Base-by-base conservation (phyloP, 2,329 filamentous ascomycete genomes). In the Aspergillus awamori region DNA sequence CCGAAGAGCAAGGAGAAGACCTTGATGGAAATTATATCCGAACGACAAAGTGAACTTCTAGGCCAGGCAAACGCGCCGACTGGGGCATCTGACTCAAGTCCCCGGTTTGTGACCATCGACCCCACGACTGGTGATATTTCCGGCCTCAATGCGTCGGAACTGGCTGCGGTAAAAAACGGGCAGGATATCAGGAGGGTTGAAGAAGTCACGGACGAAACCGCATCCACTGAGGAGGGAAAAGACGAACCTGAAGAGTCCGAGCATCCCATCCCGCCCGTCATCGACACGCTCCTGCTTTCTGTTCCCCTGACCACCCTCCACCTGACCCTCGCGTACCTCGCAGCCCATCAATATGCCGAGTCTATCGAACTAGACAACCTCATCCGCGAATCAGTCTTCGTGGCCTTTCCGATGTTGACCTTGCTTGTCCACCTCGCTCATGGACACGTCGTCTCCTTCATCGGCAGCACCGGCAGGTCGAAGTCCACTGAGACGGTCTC, bases 341-440 rank as follows among this genome's bases (percentile, higher is more conserved):
- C 80, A 2, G 77, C 79, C 13, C 78, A 81, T 65, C 80, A 81
- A 66, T 82, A 81, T 64, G 77, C 78, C 1, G 73, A 80, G 67
- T 66, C 71, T 3, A 75, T 74, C 56, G 66, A 72, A 4, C 48
- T 76, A 5, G 61, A 69, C 15, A 66, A 63, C n/a, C 68, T 78
- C 8, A 43, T 77, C 7, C 69, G 69, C 59, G 74, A 79, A 30
- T 77, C 79, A 1, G 43, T 74, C 1, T 70, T 76, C 30, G 67
- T 75, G 8, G 76, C 79, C 0, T 78, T 81, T 22, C 80, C 80
- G 1, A 72, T 77, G 2, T 69, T 82, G 17, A 77, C 77, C 5
- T 69, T 80, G 17, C 61, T 80, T n/a, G 72, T 82, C 26, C 78
- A 81, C 55, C 70, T 82, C 24, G 73, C 75, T 22, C 80, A 81